Base-by-base conservation (phyloP, 768 basidiomycete species). In the Tricholoma flavovirens region DNA sequence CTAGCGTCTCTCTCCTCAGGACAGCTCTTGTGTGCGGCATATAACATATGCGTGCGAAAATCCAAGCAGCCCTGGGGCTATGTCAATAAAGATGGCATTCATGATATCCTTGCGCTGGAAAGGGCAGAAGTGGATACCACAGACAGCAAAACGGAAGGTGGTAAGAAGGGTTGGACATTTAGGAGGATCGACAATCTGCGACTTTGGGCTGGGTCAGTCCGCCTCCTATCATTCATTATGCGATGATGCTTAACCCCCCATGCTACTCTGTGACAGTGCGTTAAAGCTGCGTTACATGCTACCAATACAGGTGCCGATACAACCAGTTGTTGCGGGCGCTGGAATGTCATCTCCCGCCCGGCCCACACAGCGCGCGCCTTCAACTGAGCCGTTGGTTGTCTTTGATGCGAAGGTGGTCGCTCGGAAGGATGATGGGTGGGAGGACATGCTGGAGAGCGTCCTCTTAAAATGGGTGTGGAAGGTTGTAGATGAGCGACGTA, bases 61-160 rank as follows among this genome's bases (percentile, higher is more conserved):
- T 93, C 90, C 7, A 83, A 82, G 48, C 83, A 87, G 60, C 90
- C 90, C 0, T 96, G 92, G 91, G 93, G 93, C 0, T 95, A 86
- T 69, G 87, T 95, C 55, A 88, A 80, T 58, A 71, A 77, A 43
- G 83, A 87, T 55, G 81, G 83, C 2, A 83, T 96, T 15, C 93
- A 95, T 63, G 90, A 92, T 63, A 84, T 95, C 46, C 68, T 84
- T 17, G 75, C 79, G 2, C 79, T 91, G 14, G 88, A 90, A 65
- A 73, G 71, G 53, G 76, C 77, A 0, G 74, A 73, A 6, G 69
- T 66, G 19, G 63, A 60, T 0, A 64, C 61, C 22, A 73, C 65
- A 3, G 74, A 76, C 42, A 69, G 63, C 11, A 64, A 66, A 17
- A 66, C 67, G 7, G 66, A 55, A 56, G 75, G 73, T 46, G 67